These are phyloP conservation scores for Quercus suber DNA, from an alignment of 306 rosid species.

Conservation along the genomic window DNA sequence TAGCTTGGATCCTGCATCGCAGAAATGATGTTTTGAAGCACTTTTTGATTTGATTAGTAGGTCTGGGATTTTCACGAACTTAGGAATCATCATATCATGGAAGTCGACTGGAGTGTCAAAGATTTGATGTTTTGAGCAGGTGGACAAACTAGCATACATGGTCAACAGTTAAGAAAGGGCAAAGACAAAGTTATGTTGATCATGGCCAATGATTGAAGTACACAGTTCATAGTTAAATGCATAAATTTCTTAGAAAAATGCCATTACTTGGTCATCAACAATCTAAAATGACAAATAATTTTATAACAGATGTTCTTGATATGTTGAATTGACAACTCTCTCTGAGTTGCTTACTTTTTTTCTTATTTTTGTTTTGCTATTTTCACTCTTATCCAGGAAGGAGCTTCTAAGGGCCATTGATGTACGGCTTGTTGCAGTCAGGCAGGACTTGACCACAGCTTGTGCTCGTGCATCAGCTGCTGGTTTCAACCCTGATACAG, in stretches of 20 bases:
- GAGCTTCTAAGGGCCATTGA: slow-evolving; percentile 94
- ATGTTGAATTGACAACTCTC: not conserved
- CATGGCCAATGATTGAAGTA: not conserved
- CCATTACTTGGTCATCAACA: not conserved
- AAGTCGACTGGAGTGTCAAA: not conserved
- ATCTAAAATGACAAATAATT: not conserved
- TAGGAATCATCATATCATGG: not conserved
- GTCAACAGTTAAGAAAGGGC: not conserved
- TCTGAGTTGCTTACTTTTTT: not conserved
- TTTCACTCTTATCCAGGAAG: slow-evolving; percentile 52
- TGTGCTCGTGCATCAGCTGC: slow-evolving; percentile 80
- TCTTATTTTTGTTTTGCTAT: not conserved
- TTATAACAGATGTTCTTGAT: not conserved
- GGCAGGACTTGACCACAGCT: slow-evolving; percentile 79
- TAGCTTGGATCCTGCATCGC: not conserved
- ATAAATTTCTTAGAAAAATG: not conserved
- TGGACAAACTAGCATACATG: not conserved
- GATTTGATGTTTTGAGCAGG: not conserved
- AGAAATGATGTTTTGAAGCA: not conserved
- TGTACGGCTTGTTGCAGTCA: slow-evolving; percentile 75
- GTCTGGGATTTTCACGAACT: not conserved
- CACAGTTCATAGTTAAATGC: not conserved
- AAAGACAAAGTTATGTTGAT: not conserved
- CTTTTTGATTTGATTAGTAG: not conserved
- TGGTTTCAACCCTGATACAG: slow-evolving; percentile 67